Evolutionary conservation across 2,329 filamentous ascomycete species (phyloP).

Genomic region (Didymella sp.): DNA sequence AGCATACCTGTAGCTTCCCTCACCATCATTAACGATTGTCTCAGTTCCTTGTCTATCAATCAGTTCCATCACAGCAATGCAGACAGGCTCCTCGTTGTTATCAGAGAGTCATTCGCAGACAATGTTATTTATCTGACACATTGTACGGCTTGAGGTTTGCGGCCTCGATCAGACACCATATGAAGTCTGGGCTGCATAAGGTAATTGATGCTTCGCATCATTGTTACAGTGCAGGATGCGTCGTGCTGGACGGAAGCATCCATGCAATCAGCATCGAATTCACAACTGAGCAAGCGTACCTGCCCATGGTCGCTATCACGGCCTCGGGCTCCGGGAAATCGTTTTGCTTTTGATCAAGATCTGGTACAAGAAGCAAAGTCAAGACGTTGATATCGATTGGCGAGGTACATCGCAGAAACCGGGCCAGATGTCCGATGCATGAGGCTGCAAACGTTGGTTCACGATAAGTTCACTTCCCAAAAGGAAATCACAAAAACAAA

Average conservation of each 20-base stretch:
- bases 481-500: slow-evolving; percentile 7
- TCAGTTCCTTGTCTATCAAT: not conserved
- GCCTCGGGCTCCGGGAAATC: not conserved
- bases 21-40: slow-evolving; percentile 5
- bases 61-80: not conserved
- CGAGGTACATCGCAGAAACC: slow-evolving; percentile 3
- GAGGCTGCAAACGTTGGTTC: not conserved
- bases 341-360: slow-evolving; percentile 5
- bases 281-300: not conserved
- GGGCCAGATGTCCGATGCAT: not conserved
- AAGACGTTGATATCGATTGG: slow-evolving; percentile 7
- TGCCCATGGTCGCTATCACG: not conserved
- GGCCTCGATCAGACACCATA: not conserved
- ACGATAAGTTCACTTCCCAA: slow-evolving; percentile 1
- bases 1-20: not conserved
- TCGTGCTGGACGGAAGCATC: not conserved
- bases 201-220: not conserved
- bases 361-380: slow-evolving; percentile 6
- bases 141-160: not conserved
- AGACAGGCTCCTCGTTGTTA: not conserved
- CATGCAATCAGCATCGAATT: not conserved
- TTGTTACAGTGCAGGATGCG: not conserved
- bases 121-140: slow-evolving; percentile 1
- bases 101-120: not conserved
- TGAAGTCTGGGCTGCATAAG: not conserved